Base-by-base conservation (phyloP, 2,329 filamentous ascomycete species). In the Ophiostoma sp. region DNA sequence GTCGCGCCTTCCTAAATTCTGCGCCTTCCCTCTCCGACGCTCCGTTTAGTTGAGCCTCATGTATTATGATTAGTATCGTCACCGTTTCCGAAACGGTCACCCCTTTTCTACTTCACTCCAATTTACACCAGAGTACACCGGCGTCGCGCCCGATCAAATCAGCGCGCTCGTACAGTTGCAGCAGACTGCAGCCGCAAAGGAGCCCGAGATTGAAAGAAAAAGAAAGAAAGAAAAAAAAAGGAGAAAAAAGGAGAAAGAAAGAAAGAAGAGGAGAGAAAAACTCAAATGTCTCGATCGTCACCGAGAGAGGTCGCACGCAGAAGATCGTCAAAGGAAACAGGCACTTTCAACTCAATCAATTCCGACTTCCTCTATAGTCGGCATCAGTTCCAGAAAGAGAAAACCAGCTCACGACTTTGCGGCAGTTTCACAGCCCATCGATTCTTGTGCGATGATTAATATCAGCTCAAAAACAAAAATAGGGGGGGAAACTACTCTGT, bases 1-100 rank as follows among this genome's bases (percentile, higher is more conserved):
- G 20, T 48, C 44, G 44, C 44, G 44, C 20, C 44, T 48, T 48
- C 17, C 41, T 4, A 48, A 48, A 5, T 48, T n/a, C 20, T 7
- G 7, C 44, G 17, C 44, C 44, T 7, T 48, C 44, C 44, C 20
- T 48, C 44, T 17, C 36, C 36, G 39, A n/a, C 4, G 60, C 33
- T 65, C 62, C 62, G 62, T 65, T 62, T 62, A 31, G 57, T 62
- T 62, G 57, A 62, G 57, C 57, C 57, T 62, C 57, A 62, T 41
- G 11, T 41, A 41, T 3, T 15, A 1, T 41, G 39, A 11, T 41
- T 13, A 11, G 15, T 8, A 27, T 7, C 52, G 17, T 33, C n/a
- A 62, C 57, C 57, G 57, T 62, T 62, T 62, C 11, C 13, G 27
- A 60, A 62, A 62, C 57, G 57, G 57, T 20, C n/a, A n/a, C 27